Conservation (phyloP, 2,329 filamentous ascomycete species). For the Hymenoscyphus fraxineus region DNA sequence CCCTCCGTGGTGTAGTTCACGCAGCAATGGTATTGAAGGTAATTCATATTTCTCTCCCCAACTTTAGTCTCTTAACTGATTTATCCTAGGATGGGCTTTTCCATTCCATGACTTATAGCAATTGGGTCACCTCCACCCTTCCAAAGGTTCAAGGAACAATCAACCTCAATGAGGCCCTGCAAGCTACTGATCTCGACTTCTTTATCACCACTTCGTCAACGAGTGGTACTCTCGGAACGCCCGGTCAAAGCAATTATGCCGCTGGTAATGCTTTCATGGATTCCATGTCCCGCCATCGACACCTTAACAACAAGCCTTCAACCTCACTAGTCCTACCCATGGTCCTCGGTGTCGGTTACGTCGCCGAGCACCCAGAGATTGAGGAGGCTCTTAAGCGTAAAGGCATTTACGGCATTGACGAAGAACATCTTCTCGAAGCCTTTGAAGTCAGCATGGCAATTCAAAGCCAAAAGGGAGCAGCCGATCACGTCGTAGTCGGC, state of each 20-base stretch:
- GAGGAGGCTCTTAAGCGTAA: constrained; percentile 12
- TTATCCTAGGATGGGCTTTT: neutral
- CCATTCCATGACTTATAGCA: constrained; percentile 31
- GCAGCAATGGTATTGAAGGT: too few species aligned
- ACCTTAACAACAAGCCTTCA: constrained; percentile 5
- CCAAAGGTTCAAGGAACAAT: constrained; percentile 35
- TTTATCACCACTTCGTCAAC: too few species aligned
- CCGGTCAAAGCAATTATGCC: constrained; percentile 39
- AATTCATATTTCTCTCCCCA: too few species aligned
- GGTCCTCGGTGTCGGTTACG: constrained; percentile 37
- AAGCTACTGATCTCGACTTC: too few species aligned
- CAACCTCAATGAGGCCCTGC: constrained; percentile 18
- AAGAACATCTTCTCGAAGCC: constrained; percentile 18
- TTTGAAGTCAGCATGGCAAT: constrained; percentile 27
- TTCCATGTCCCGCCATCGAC: constrained; percentile 31
- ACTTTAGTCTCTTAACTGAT: too few species aligned
- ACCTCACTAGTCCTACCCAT: constrained; percentile 32
- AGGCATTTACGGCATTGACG: constrained; percentile 19
- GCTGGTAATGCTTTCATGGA: constrained; percentile 39
- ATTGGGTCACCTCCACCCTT: constrained; percentile 31
- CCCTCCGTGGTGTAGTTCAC: too few species aligned
- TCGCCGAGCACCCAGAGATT: constrained; percentile 31
- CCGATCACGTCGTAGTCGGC: neutral
- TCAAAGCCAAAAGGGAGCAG: neutral
- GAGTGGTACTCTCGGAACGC: constrained; percentile 25